These are phyloP conservation scores for Canavalia ensiformis DNA, from an alignment of 306 rosid genomes.

Conservation along the genomic window DNA sequence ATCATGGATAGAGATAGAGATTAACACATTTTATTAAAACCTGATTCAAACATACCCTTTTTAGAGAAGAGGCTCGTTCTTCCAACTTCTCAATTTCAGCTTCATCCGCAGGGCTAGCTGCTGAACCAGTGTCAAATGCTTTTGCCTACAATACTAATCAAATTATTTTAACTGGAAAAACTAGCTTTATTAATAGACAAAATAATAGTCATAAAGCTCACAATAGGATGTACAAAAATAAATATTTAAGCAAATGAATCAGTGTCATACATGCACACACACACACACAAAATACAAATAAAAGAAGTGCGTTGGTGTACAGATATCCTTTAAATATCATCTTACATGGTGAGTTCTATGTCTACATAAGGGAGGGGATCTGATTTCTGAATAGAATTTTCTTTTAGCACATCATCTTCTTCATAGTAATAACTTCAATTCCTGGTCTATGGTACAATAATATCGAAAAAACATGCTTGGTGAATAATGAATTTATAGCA, in stretches of 20 bases:
- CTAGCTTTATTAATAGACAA: slow-evolving; percentile 9
- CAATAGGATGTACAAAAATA: slow-evolving; percentile 16
- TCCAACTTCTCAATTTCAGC: slow-evolving; percentile 80
- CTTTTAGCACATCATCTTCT: slow-evolving; percentile 22
- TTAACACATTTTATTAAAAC: slow-evolving; percentile 30
- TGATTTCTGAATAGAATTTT: slow-evolving; percentile 28
- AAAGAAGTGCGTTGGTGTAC: not conserved
- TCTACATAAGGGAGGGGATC: slow-evolving; percentile 18
- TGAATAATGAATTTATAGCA: slow-evolving; percentile 14
- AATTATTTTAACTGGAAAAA: slow-evolving; percentile 46
- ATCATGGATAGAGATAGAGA: slow-evolving; percentile 28
- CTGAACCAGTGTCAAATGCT: slow-evolving; percentile 63
- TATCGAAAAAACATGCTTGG: slow-evolving; percentile 7
- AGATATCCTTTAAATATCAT: not conserved
- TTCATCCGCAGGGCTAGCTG: slow-evolving; percentile 66
- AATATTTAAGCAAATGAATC: slow-evolving; percentile 22
- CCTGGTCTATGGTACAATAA: slow-evolving; percentile 10
- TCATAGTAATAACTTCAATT: slow-evolving; percentile 17
- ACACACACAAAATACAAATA: not conserved
- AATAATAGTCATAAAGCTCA: slow-evolving; percentile 10
- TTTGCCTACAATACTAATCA: slow-evolving; percentile 61
- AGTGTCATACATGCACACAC: not conserved
- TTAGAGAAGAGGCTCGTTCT: slow-evolving; percentile 72
- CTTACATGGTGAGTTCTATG: slow-evolving; percentile 20
- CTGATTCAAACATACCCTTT: slow-evolving; percentile 62